Evolutionary conservation across 78 protist genomes (phyloP), one percentile per base, ranked within the genome.

Genomic region (Dictyostelium purpureum): DNA sequence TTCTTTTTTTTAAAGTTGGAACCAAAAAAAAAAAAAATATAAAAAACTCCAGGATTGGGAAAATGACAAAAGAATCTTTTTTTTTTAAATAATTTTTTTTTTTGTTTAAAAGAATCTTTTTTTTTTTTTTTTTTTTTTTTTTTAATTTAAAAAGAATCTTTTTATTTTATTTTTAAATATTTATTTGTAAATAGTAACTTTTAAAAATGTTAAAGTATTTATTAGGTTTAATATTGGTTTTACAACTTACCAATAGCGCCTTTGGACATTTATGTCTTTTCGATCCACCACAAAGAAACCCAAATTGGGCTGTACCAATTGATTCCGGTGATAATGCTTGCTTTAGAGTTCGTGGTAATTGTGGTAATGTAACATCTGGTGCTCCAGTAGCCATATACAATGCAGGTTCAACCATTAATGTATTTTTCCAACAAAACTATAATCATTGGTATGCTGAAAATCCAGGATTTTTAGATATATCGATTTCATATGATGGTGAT

Each of bases 351-450:
- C 31, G 43, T 6, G 11, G 11, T 49, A 11, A 7, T 66, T 77
- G 85, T 77, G 85, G 85, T 43, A n/a, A 18, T 77, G 38, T 40
- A 1, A 16, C 45, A 26, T 19, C 70, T 6, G 85, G 85, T 59
- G n/a, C 28, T 6, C 12, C 38, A 1, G 85, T 77, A 18, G 85
- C 73, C 2, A 45, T 56, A 4, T 77, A 42, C 10, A 6, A 6
- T 40, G 49, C 57, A 1, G 73, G 73, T 43, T 7, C 12, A 6
- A 2, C 51, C 21, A 4, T 4, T 24, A 2, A 12, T 37, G 45
- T 77, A 43, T 10, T 9, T 33, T 77, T 77, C 56, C 85, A 77
- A 77, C 85, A 77, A 61, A 77, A 77, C 54, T 77, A 59, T 18
- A 77, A 77, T 40, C 85, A 77, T 59, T 77, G 85, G 85, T 59